Evolutionary conservation across 495 filamentous ascomycete genomes (phyloP).

Genomic region (Penicillium malachiteum): DNA sequence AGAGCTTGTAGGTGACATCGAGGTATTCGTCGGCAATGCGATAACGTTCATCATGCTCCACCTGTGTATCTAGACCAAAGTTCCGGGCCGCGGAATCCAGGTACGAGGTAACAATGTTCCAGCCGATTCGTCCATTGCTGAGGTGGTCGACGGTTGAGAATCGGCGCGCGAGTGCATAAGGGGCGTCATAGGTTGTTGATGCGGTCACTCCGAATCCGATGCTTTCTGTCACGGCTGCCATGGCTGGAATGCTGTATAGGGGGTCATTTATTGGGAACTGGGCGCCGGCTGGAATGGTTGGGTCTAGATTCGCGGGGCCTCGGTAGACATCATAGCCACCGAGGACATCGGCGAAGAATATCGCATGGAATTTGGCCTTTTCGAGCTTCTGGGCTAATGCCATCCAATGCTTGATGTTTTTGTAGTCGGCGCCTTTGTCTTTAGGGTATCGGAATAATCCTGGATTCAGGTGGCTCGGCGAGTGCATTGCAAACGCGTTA

Average conservation of each 20-base stretch:
- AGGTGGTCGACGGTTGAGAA: conserved; percentile 68
- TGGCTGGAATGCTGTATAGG: conserved; percentile 42
- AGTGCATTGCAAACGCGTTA: conserved; percentile 57
- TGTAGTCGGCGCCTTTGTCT: conserved; percentile 50
- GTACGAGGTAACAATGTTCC: conserved; percentile 70
- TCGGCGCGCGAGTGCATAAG: conserved; percentile 65
- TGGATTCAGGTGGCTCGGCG: conserved; percentile 50
- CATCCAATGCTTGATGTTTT: conserved; percentile 46
- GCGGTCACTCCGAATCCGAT: conserved; percentile 69
- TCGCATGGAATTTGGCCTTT: conserved; percentile 51
- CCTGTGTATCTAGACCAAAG: conserved; percentile 56
- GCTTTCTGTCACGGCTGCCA: conserved; percentile 55
- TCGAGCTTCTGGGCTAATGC: conserved; percentile 48
- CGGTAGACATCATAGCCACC: conserved; percentile 68
- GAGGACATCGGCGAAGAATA: conserved; percentile 55
- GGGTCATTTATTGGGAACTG: conserved; percentile 67
- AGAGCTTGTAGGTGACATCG: conserved; percentile 66
- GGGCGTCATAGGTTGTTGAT: conserved; percentile 65
- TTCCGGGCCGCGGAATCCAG: conserved; percentile 65
- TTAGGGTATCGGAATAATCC: conserved; percentile 49
- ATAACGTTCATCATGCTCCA: conserved; percentile 67
- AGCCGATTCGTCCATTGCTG: conserved; percentile 60
- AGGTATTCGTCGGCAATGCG: conserved; percentile 67
- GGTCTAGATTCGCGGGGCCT: conserved; percentile 52
- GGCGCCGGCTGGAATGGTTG: conserved; percentile 58